Conservation (phyloP, 2,329 filamentous ascomycete species). For the Claviceps arundinis region DNA sequence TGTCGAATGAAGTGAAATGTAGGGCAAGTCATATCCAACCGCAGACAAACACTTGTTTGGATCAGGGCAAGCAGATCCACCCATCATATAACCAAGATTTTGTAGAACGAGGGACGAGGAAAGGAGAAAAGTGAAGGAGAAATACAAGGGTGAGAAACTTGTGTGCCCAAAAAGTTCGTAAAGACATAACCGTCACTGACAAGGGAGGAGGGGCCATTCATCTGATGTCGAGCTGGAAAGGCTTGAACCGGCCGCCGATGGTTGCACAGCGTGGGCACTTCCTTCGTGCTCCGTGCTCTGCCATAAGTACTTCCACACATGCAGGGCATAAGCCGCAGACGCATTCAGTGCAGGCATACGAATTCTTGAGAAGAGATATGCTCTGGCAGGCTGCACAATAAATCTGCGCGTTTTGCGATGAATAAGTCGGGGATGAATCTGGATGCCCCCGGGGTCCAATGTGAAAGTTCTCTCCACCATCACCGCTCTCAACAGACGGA, state of each 20-base stretch:
- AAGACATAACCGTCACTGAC: conserved; percentile 4
- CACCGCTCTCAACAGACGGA: conserved; percentile 72
- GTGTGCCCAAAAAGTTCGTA: background rate
- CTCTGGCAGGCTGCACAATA: conserved; percentile 83
- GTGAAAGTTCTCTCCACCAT: conserved; percentile 59
- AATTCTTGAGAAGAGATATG: conserved; percentile 64
- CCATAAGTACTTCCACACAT: conserved; percentile 71
- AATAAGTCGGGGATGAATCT: conserved; percentile 61
- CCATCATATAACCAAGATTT: background rate
- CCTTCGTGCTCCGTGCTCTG: conserved; percentile 59
- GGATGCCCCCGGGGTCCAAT: conserved; percentile 52
- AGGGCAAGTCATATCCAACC: background rate
- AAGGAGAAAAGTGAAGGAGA: background rate
- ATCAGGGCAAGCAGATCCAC: background rate
- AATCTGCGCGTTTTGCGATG: conserved; percentile 68
- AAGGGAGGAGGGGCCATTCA: conserved; percentile 1
- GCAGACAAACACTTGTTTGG: background rate
- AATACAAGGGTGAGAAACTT: background rate
- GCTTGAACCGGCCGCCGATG: conserved; percentile 69
- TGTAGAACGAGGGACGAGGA: background rate
- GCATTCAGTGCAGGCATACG: conserved; percentile 90
- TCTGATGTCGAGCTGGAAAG: conserved; percentile 65
- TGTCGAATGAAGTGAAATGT: background rate
- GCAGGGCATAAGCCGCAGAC: conserved; percentile 85
- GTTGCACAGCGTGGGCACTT: conserved; percentile 71